Base-by-base conservation (phyloP, 208 protist genomes). In the Acanthamoeba quina region DNA sequence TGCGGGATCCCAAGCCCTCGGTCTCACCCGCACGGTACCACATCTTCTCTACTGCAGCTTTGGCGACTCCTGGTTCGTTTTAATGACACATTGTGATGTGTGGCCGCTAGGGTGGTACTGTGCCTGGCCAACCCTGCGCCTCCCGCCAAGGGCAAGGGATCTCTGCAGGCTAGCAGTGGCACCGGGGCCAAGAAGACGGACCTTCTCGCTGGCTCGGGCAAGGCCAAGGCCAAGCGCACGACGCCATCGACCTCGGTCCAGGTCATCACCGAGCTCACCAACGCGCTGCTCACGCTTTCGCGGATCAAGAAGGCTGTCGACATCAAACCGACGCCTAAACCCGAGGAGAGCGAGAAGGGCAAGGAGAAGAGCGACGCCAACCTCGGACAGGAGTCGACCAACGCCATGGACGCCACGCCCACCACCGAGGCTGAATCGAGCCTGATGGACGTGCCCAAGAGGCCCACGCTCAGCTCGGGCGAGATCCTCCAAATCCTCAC, bases 201-300 rank as follows among this genome's bases (percentile, higher is more conserved):
- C 13, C 74, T 58, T 13, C 15, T 54, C 37, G 10, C 19, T 29
- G 10, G 19, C 37, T 54, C 74, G 37, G 74, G 54, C 60, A 92
- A 78, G 47, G 64, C 47, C 17, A 92, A 92, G 88, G 47, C 54
- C 52, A 90, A 78, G 88, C 88, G 88, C 62, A 3, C 82, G 31
- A 90, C 82, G 56, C 88, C 88, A 2, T 66, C 47, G n/a, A 44
- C 80, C 11, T 29, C 44, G 5, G 88, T 92, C 24, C 88, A 92
- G 44, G 88, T 92, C 44, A 78, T 92, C 47, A 92, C 88, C 26
- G 88, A 92, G 66, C 66, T 92, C 21, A 92, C 66, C 41, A 92
- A 92, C 68, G 31, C 88, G 29, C 62, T 92, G n/a, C 47, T 92
- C 54, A 52, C 54, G 47, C 64, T 92, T n/a, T 92, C 88, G 60